Evolutionary conservation across 768 basidiomycete species (phyloP).

Genomic region (Auricularia sp.): DNA sequence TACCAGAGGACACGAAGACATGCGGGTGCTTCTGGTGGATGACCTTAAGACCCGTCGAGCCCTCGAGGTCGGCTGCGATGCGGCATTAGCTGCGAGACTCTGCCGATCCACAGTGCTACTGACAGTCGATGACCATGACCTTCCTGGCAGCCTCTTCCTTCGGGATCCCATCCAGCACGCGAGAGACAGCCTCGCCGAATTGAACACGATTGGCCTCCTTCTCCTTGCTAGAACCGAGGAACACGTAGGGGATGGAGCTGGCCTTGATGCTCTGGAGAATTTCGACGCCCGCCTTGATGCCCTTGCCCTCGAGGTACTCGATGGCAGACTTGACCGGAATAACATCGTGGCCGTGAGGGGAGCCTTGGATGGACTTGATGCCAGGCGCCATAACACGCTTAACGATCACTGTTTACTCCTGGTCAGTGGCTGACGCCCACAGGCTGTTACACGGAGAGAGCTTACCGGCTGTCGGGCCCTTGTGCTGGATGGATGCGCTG

Average conservation of each 20-base stretch:
- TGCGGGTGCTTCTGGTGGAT: constrained; percentile 88
- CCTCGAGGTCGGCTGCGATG: constrained; percentile 66
- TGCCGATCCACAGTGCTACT: constrained; percentile 17
- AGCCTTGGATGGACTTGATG: constrained; percentile 68
- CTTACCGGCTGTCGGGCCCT: constrained; percentile 74
- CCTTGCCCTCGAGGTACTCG: constrained; percentile 57
- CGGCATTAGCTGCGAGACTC: background rate
- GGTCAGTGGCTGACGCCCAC: background rate
- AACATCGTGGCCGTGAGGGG: constrained; percentile 73
- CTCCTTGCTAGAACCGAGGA: constrained; percentile 63
- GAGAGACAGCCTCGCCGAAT: constrained; percentile 77
- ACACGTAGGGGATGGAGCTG: constrained; percentile 41
- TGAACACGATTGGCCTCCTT: constrained; percentile 70
- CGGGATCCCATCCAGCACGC: constrained; percentile 60
- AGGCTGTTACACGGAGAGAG: background rate
- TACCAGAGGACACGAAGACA: constrained; percentile 74
- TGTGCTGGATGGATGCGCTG: constrained; percentile 38
- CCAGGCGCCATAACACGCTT: constrained; percentile 64
- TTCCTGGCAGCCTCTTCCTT: constrained; percentile 70
- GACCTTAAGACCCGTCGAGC: constrained; percentile 78
- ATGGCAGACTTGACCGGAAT: constrained; percentile 73
- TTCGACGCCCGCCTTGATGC: constrained; percentile 37
- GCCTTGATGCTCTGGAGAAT: constrained; percentile 62
- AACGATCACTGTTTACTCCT: constrained; percentile 40
- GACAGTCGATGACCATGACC: constrained; percentile 83